A percentile compares a stretch with the other conserved stretches of the same genome.
Evolutionary conservation across 257 asterid species (phyloP).

Genomic region (Penstemon eatonii): DNA sequence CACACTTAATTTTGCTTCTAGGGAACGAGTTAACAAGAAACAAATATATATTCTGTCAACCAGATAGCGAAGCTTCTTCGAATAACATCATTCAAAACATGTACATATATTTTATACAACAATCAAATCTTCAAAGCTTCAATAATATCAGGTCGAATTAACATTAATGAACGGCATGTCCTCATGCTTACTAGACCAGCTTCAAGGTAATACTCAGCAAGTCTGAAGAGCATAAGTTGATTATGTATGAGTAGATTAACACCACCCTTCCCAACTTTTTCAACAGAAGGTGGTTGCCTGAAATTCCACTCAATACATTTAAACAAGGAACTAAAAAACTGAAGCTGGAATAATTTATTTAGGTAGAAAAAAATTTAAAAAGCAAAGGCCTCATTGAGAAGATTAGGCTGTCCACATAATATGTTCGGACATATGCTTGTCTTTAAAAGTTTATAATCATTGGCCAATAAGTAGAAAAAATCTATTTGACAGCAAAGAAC

Average conservation of each 20-base stretch:
- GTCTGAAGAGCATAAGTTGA: slow-evolving; percentile 22
- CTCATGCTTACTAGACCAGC: slow-evolving; percentile 25
- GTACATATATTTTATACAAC: too few species aligned
- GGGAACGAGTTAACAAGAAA: slow-evolving; percentile 71
- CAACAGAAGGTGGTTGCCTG: slow-evolving; percentile 20
- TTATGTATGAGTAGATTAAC: slow-evolving; percentile 10
- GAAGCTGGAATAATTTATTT: too few species aligned
- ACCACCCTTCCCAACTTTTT: background rate
- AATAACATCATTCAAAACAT: too few species aligned
- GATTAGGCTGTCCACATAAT: slow-evolving; percentile 37
- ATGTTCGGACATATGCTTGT: slow-evolving; percentile 49
- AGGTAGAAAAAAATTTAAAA: background rate
- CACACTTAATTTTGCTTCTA: slow-evolving; percentile 61
- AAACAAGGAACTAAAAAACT: background rate
- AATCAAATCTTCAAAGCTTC: too few species aligned
- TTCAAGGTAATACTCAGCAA: slow-evolving; percentile 18
- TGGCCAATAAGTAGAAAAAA: slow-evolving; percentile 16
- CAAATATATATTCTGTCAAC: slow-evolving; percentile 37
- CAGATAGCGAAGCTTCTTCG: slow-evolving; percentile 61
- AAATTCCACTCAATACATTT: slow-evolving; percentile 10
- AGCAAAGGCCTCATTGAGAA: slow-evolving; percentile 45
- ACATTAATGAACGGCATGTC: background rate
- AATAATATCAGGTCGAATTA: too few species aligned
- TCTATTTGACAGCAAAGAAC: background rate
- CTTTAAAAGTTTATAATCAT: slow-evolving; percentile 29